Percentiles rank a stretch among this genome's conserved stretches.
These are phyloP conservation scores for Begonia masoniana DNA, from an alignment of 306 rosid species.

Conservation along the genomic window DNA sequence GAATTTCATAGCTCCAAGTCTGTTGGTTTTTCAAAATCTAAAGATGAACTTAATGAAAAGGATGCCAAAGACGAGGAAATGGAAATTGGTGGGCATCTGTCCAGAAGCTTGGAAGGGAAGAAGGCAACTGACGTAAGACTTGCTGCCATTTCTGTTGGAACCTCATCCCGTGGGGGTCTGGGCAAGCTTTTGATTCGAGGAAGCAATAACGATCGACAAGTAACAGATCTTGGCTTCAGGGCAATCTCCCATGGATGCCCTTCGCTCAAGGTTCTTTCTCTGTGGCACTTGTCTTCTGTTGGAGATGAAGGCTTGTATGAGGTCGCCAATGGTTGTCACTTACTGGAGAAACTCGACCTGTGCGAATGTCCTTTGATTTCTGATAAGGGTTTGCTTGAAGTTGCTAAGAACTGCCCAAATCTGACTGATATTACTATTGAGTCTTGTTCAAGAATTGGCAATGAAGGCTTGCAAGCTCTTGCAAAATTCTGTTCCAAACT, in stretches of 20 bases:
- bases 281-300: constrained; percentile 48
- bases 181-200: constrained; percentile 71
- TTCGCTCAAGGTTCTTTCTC: constrained; percentile 58
- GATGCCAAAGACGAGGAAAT: constrained; percentile 33
- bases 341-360: constrained; percentile 69
- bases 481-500: constrained; percentile 59
- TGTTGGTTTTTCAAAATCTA: constrained; percentile 3
- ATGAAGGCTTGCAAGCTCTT: constrained; percentile 64
- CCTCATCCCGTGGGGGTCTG: constrained; percentile 81
- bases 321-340: constrained; percentile 57
- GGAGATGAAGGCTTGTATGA: constrained; percentile 71
- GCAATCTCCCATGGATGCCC: constrained; percentile 73
- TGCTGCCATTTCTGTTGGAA: constrained; percentile 79
- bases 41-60: constrained; percentile 13
- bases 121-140: constrained; percentile 87
- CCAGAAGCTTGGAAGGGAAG: constrained; percentile 80
- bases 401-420: constrained; percentile 60
- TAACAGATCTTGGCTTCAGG: constrained; percentile 62
- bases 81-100: constrained; percentile 60
- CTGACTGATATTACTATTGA: constrained; percentile 57
- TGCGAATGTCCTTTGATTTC: constrained; percentile 51
- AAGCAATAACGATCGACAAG: constrained; percentile 28
- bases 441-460: constrained; percentile 66
- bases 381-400: constrained; percentile 51
- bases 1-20: constrained; percentile 32